Conservation (phyloP, 139 green algal species). For the Chlamydomonas incerta region DNA sequence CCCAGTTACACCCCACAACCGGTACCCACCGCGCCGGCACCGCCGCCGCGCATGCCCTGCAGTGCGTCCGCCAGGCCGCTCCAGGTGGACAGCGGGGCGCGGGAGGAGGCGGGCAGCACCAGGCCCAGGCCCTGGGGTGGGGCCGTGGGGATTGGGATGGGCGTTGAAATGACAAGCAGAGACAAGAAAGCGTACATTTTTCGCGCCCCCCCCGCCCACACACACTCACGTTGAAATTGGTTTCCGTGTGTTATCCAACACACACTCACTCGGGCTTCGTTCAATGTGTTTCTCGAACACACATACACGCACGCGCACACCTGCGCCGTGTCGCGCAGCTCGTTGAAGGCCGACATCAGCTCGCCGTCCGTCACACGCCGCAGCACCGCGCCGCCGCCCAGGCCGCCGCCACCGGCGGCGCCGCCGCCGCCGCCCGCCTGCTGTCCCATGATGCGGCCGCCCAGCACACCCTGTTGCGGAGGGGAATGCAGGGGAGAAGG, state of each 20-base stretch:
- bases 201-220: too few relatives aligned
- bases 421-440: too few relatives aligned
- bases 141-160: neutral
- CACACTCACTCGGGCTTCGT: too few relatives aligned
- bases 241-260: too few relatives aligned
- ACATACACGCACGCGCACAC: neutral
- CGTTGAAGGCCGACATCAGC: neutral
- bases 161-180: too few relatives aligned
- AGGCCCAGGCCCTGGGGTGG: slow-evolving; percentile 13
- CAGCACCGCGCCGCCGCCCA: too few relatives aligned
- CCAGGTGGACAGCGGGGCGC: neutral
- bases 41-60: neutral
- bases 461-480: neutral
- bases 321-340: neutral
- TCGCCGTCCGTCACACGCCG: neutral
- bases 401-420: too few relatives aligned
- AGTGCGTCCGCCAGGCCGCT: neutral
- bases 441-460: neutral
- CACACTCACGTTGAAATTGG: too few relatives aligned
- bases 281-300: too few relatives aligned
- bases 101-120: slow-evolving; percentile 15
- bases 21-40: neutral
- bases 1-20: too few relatives aligned
- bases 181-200: too few relatives aligned
- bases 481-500: too few relatives aligned